Percentiles rank a stretch among this genome's conserved stretches.
Conservation (phyloP, 331 rosid genomes). For the Arachis monticola region DNA sequence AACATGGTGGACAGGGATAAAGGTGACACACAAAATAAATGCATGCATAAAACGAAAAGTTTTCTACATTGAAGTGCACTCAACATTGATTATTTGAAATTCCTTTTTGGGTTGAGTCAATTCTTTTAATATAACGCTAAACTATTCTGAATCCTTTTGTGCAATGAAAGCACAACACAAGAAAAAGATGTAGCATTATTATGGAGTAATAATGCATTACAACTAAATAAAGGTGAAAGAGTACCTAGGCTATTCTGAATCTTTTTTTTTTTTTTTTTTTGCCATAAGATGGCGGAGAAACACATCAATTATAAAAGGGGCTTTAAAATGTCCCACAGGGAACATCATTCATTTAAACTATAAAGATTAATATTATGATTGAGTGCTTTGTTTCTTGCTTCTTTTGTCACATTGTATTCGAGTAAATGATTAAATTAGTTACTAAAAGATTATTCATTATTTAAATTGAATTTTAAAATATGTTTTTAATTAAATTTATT, state of each 20-base stretch:
- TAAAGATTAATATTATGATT: neutral
- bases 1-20: neutral
- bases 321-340: neutral
- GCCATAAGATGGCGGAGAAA: neutral
- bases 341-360: slow-evolving; percentile 22
- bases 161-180: neutral
- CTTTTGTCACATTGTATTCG: slow-evolving; percentile 26
- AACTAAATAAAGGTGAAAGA: neutral
- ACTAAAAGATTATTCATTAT: no score
- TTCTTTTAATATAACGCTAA: neutral
- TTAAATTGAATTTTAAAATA: no score
- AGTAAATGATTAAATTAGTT: no score
- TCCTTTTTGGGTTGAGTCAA: no score
- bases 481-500: no score
- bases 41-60: no score
- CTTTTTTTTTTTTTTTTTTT: neutral
- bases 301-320: neutral
- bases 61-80: no score
- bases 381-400: slow-evolving; percentile 30
- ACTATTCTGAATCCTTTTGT: neutral
- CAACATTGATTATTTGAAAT: no score
- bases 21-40: neutral
- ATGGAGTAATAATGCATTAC: neutral
- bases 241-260: no score
- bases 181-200: neutral